Evolutionary conservation across 2,329 filamentous ascomycete species (phyloP).

Genomic region (Zymoseptoria brevis): DNA sequence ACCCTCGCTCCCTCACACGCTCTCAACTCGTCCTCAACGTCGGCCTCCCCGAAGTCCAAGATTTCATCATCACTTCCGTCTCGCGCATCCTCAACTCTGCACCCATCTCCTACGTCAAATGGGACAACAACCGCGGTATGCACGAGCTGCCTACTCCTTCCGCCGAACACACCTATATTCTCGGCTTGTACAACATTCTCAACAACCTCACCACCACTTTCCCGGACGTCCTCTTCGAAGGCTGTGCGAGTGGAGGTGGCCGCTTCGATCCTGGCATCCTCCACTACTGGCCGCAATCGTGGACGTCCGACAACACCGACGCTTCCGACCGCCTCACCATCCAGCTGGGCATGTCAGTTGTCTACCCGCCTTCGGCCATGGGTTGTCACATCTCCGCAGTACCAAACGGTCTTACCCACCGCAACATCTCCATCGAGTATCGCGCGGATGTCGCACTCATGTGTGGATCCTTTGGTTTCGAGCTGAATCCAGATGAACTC

Average conservation of each 20-base stretch:
- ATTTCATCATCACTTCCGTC: conserved; percentile 52
- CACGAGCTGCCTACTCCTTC: conserved; percentile 51
- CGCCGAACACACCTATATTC: conserved; percentile 52
- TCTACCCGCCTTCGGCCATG: conserved; percentile 56
- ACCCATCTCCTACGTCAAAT: conserved; percentile 55
- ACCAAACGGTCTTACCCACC: conserved; percentile 50
- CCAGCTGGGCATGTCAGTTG: conserved; percentile 56
- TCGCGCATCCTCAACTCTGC: conserved; percentile 47
- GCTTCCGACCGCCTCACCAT: conserved; percentile 53
- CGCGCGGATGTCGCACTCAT: conserved; percentile 60
- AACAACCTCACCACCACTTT: conserved; percentile 52
- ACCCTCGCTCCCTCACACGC: conserved; percentile 49
- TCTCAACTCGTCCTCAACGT: conserved; percentile 57
- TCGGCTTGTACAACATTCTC: conserved; percentile 57
- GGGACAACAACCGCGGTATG: conserved; percentile 60
- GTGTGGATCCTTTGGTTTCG: conserved; percentile 60
- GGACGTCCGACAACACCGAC: conserved; percentile 60
- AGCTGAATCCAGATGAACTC: conserved; percentile 51
- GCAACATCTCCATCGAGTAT: conserved; percentile 51
- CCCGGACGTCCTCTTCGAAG: conserved; percentile 57
- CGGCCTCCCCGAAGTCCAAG: conserved; percentile 53
- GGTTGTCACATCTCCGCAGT: conserved; percentile 57
- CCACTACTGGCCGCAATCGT: conserved; percentile 58
- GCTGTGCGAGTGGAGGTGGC: conserved; percentile 57
- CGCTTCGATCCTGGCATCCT: conserved; percentile 57